Conservation (phyloP, 2,329 filamentous ascomycete genomes). For the Aspergillus texensis region DNA sequence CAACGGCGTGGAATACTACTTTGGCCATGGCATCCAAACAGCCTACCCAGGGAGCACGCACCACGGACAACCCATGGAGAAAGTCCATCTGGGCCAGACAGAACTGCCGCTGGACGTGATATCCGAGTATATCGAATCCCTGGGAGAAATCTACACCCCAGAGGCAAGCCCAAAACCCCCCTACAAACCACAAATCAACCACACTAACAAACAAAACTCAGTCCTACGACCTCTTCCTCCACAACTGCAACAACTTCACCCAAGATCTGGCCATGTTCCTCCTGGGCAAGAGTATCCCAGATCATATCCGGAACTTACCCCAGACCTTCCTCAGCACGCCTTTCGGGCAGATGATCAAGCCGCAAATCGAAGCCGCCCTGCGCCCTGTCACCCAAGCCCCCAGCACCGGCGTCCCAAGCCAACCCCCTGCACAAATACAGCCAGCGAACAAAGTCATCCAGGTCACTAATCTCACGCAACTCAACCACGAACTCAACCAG, state of each 20-base stretch:
- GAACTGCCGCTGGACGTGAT: slow-evolving; percentile 79
- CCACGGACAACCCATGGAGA: slow-evolving; percentile 80
- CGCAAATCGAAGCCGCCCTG: slow-evolving; percentile 70
- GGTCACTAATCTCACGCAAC: slow-evolving; percentile 60
- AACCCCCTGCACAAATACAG: slow-evolving; percentile 8
- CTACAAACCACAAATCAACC: background rate
- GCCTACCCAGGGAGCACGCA: slow-evolving; percentile 82
- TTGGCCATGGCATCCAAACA: slow-evolving; percentile 82
- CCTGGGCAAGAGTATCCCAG: slow-evolving; percentile 83
- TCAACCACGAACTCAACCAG: slow-evolving; percentile 62
- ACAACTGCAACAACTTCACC: slow-evolving; percentile 98
- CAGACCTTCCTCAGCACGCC: slow-evolving; percentile 82
- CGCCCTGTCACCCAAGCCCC: slow-evolving; percentile 64
- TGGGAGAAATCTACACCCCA: slow-evolving; percentile 79
- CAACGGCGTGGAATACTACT: slow-evolving; percentile 84
- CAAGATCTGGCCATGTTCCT: slow-evolving; percentile 91
- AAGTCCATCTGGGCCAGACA: slow-evolving; percentile 73
- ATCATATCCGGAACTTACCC: slow-evolving; percentile 82
- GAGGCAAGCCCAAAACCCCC: slow-evolving; percentile 54
- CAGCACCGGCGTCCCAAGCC: slow-evolving; percentile 27
- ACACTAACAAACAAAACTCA: slow-evolving; percentile 36
- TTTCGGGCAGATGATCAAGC: slow-evolving; percentile 83
- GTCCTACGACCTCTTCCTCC: slow-evolving; percentile 84
- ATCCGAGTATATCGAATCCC: slow-evolving; percentile 81
- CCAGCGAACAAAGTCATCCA: slow-evolving; percentile 59